These are phyloP conservation scores for Pezicula carpinea DNA, from an alignment of 2,329 filamentous ascomycete genomes.

Conservation along the genomic window DNA sequence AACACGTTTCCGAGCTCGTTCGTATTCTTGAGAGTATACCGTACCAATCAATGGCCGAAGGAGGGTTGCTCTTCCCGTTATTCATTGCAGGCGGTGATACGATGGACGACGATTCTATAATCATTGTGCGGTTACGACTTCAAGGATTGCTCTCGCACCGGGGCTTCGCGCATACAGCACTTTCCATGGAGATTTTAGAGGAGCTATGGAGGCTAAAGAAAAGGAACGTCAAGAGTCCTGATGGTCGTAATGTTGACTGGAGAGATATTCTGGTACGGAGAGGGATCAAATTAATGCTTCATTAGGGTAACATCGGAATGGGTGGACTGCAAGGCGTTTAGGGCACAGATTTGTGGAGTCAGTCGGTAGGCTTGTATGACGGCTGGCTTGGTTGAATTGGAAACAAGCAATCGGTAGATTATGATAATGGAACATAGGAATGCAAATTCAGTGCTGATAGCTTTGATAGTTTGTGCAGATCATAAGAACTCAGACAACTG, in stretches of 20 bases:
- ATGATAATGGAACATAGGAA: no score
- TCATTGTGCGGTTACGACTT: conserved; percentile 3
- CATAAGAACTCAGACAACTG: no score
- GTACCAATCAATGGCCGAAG: conserved; percentile 5
- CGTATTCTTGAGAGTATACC: conserved; percentile 1
- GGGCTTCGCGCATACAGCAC: conserved; percentile 4
- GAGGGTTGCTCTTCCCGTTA: conserved; percentile 6
- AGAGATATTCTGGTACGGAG: conserved; percentile 2
- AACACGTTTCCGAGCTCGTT: conserved; percentile 1
- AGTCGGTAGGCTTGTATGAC: background rate
- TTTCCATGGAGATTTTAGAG: conserved; percentile 6
- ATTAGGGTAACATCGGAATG: background rate
- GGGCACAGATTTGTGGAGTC: background rate
- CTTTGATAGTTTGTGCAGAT: no score
- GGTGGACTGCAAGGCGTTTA: background rate
- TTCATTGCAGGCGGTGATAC: conserved; percentile 12
- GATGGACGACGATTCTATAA: conserved; percentile 3
- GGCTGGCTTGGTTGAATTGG: no score
- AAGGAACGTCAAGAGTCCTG: background rate
- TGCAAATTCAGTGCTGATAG: no score
- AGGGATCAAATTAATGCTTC: conserved; percentile 3
- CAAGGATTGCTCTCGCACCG: conserved; percentile 3
- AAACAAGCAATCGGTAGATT: no score
- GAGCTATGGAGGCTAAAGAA: conserved; percentile 8
- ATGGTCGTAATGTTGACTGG: conserved; percentile 4